A percentile compares a stretch with the other conserved stretches of the same genome.
Conservation (phyloP, 2,329 filamentous ascomycete genomes). For the Dactylellina haptotyla region DNA sequence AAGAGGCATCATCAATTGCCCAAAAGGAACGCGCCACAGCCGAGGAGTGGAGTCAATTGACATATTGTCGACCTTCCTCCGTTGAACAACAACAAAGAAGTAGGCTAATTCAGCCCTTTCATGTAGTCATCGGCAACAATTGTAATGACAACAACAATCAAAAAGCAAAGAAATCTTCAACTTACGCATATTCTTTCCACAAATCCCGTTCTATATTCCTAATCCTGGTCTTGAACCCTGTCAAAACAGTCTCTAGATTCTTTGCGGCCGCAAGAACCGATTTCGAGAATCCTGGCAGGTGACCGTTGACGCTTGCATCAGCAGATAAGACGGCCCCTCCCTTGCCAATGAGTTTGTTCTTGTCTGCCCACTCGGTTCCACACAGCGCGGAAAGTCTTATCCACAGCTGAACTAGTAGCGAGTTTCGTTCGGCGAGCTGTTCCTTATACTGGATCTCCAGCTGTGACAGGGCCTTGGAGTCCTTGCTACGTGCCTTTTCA, state of each 20-base stretch:
- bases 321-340: constrained; percentile 50
- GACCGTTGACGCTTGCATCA: constrained; percentile 72
- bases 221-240: constrained; percentile 80
- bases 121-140: constrained; percentile 1
- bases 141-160: constrained; percentile 2
- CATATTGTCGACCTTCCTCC: neutral
- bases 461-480: constrained; percentile 78
- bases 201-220: constrained; percentile 87
- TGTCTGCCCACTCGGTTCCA: constrained; percentile 89
- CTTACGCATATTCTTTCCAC: constrained; percentile 83
- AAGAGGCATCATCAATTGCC: constrained; percentile 22
- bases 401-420: constrained; percentile 87
- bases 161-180: neutral
- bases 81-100: neutral
- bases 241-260: constrained; percentile 82
- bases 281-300: constrained; percentile 87
- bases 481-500: constrained; percentile 79
- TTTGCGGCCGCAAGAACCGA: constrained; percentile 89
- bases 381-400: constrained; percentile 85
- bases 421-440: constrained; percentile 88
- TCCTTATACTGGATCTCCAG: constrained; percentile 85
- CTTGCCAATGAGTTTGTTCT: constrained; percentile 77
- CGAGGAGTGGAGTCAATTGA: neutral
- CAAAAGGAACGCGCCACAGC: constrained; percentile 29
- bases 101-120: neutral